Evolutionary conservation across 768 basidiomycete genomes (phyloP), one percentile per base, ranked within the genome.

Genomic region (Lanmaoa pseudosensibilis): DNA sequence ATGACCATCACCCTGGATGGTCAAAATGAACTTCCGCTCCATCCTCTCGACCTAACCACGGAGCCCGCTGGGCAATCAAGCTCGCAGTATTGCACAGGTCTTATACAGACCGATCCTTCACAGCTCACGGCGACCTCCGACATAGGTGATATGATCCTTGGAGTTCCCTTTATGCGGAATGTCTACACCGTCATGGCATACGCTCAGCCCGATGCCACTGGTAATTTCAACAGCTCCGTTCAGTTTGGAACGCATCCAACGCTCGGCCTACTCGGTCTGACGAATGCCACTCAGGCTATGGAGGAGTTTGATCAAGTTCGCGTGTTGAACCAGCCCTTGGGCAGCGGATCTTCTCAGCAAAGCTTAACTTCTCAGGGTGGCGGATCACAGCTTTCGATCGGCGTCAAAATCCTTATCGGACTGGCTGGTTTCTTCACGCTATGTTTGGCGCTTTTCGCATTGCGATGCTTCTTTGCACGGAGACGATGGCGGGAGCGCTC

Each of bases 111-210:
- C 25, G 79, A 77, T 16, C 78, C 81, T 40, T 57, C 70, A 11
- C 61, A 71, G 15, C 77, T 88, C 44, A 65, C 63, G 3, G 60
- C 76, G 0, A 54, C 61, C 16, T 69, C 74, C 4, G 62, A 57
- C 15, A 72, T 83, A 18, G 84, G 81, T 1, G 90, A 92, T 68
- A 85, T 92, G 73, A 77, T 92, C 55, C 83, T 92, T 38, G 90
- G 89, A 39, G 86, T 90, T 0, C 84, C 90, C 0, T 92, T 92
- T 67, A 73, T 92, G 63, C 79, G 88, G 12, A 91, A 85, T 63
- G 79, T 83, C 4, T 92, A 93, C 66, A 86, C 83, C 13, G 88
- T 93, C 59, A 81, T 91, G 80, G 85, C 85, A 1, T 90, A 86
- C 66, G 75, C 80, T 45, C 56, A 64, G 1, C 85, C 85, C 3